Conservation (phyloP, 2,329 filamentous ascomycete species). For the Truncatella angustata region DNA sequence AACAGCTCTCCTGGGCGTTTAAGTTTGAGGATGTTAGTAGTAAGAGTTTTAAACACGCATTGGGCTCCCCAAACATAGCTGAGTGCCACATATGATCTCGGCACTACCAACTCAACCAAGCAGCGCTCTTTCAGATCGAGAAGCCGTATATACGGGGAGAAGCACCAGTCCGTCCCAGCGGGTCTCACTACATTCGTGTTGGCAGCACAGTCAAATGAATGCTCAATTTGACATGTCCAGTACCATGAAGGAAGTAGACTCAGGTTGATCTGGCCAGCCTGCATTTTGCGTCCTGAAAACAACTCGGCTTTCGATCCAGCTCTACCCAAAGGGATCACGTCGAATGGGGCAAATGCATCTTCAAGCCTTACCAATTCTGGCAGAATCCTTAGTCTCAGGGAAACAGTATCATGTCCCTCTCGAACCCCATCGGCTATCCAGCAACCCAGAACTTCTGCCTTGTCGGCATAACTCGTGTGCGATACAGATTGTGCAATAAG, state of each 20-base stretch:
- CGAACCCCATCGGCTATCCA: neutral
- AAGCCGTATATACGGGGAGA: neutral
- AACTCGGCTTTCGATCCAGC: neutral
- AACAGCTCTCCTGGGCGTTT: neutral
- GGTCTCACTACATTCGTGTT: no score
- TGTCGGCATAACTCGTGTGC: neutral
- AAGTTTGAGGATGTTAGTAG: neutral
- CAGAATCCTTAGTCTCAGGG: neutral
- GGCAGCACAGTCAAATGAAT: neutral
- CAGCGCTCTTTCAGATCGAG: neutral
- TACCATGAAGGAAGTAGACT: neutral
- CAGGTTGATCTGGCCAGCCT: neutral
- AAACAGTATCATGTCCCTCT: neutral
- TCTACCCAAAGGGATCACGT: neutral
- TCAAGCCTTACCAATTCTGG: neutral
- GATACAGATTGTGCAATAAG: conserved; percentile 6
- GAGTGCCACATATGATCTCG: conserved; percentile 3
- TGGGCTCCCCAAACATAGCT: conserved; percentile 13
- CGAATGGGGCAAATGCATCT: neutral
- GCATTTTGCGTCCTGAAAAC: neutral
- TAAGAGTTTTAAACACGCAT: conserved; percentile 3
- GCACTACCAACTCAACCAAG: neutral
- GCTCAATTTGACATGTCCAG: neutral
- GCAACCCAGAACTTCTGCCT: neutral
- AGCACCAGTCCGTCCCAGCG: no score